Conservation (phyloP, 148 eudicot species). For the Euryodendron excelsum region DNA sequence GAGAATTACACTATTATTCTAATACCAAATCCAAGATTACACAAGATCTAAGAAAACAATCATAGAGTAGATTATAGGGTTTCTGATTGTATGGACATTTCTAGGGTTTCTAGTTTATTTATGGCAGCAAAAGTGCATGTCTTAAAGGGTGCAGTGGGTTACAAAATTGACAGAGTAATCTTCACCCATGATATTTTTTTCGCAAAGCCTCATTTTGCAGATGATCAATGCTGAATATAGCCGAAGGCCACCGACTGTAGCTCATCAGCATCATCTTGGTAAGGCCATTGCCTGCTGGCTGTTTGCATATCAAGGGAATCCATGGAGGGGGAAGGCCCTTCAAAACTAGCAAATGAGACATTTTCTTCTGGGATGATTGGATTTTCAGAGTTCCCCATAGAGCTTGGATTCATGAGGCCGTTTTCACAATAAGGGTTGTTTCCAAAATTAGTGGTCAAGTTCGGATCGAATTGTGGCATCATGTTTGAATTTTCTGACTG, state of each 20-base stretch:
- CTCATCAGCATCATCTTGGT: slow-evolving; percentile 58
- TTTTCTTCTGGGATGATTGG: slow-evolving; percentile 39
- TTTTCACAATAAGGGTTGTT: slow-evolving; percentile 32
- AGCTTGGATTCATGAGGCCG: slow-evolving; percentile 28
- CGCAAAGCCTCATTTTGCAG: slow-evolving; percentile 7
- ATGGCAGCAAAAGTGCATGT: slow-evolving; percentile 29
- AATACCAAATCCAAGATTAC: slow-evolving; percentile 24
- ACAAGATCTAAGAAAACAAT: slow-evolving; percentile 29
- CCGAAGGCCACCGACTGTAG: slow-evolving; percentile 73
- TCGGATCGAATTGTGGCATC: slow-evolving; percentile 48
- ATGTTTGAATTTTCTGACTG: slow-evolving; percentile 56
- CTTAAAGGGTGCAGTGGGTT: slow-evolving; percentile 1
- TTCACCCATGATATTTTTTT: neutral
- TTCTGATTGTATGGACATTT: slow-evolving; percentile 21
- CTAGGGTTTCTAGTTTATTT: slow-evolving; percentile 29
- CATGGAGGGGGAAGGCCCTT: slow-evolving; percentile 54
- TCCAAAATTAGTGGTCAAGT: slow-evolving; percentile 26
- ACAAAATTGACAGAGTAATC: slow-evolving; percentile 15
- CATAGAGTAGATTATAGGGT: slow-evolving; percentile 11
- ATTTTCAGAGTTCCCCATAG: slow-evolving; percentile 22
- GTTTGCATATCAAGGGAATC: slow-evolving; percentile 46
- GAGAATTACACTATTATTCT: slow-evolving; percentile 14
- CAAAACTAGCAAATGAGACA: slow-evolving; percentile 48
- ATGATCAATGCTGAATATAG: slow-evolving; percentile 50
- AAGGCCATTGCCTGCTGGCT: slow-evolving; percentile 46